These are phyloP conservation scores for Bondarzewia mesenterica DNA, from an alignment of 1,284 basidiomycete species.

Conservation along the genomic window DNA sequence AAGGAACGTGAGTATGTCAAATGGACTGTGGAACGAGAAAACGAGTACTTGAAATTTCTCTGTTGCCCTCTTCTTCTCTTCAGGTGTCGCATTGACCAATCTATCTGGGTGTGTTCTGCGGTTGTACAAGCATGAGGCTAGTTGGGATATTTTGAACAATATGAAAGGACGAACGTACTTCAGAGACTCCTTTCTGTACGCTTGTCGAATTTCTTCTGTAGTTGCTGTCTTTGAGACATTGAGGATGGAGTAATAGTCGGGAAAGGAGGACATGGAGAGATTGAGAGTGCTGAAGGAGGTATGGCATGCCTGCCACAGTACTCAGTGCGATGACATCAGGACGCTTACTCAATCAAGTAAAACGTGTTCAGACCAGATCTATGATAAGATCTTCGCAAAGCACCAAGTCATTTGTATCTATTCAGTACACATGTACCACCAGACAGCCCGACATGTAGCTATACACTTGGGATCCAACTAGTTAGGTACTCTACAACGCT, in stretches of 20 bases:
- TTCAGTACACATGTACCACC: no score
- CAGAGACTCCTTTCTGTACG: slow-evolving; percentile 79
- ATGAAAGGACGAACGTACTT: slow-evolving; percentile 24
- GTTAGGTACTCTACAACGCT: not conserved
- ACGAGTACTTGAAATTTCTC: slow-evolving; percentile 67
- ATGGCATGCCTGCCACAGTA: not conserved
- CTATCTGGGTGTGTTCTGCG: slow-evolving; percentile 87
- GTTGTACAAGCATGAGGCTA: slow-evolving; percentile 3
- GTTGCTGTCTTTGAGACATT: slow-evolving; percentile 51
- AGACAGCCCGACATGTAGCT: no score
- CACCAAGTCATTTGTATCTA: no score
- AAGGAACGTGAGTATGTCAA: not conserved
- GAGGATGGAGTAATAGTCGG: slow-evolving; percentile 71
- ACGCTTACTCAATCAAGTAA: no score
- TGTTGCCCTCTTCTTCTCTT: slow-evolving; percentile 69
- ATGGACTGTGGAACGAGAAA: not conserved
- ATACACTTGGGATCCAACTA: no score
- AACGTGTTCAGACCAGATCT: no score
- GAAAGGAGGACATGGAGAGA: slow-evolving; percentile 50
- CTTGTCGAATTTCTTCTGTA: slow-evolving; percentile 68
- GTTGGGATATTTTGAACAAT: not conserved
- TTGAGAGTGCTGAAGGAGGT: not conserved
- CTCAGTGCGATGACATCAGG: not conserved
- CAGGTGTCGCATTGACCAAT: slow-evolving; percentile 63
- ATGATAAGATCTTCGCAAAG: no score